Evolutionary conservation across 257 asterid genomes (phyloP), one percentile per base, ranked within the genome.

Genomic region (Solanum chilense): DNA sequence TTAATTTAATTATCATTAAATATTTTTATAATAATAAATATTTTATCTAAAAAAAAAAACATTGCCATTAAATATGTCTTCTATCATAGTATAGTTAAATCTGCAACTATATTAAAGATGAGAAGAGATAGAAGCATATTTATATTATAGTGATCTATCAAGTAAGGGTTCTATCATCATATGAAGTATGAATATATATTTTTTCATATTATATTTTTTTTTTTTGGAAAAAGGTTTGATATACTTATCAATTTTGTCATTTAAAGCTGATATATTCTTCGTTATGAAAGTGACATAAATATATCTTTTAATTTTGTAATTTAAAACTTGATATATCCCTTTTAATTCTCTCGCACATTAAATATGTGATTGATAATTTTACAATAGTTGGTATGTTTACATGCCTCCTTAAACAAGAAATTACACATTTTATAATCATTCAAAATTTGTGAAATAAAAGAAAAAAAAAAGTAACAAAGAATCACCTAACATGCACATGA

Each of bases 401-500:
- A 62, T 11, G 8, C 12, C 12, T 29, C 76, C 39, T 33, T 25
- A n/a, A 29, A 7, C 35, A 69, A 6, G 39, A 31, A 69, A 69
- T 1, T 7, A 7, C 15, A 15, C n/a, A 78, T 76, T 15, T 27
- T 25, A 44, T 78, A 15, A 45, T 27, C 31, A 45, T 78, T 27
- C 27, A 47, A 29, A 27, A 47, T 9, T 47, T 80, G 84, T 16
- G 25, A 80, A 29, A 3, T 15, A 25, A 45, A 45, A 45, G 15
- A 1, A 4, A 33, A 25, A 49, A 80, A 29, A 80, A 80, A 29
- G 41, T 78, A 20, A 78, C 16, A 25, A 80, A 47, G 44, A 80
- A 80, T 80, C 69, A 47, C 85, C 85, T 29, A 80, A 80, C 85
- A 29, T 80, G 29, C 69, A 47, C 44, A 80, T 80, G 45, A 80